Base-by-base conservation (phyloP, 768 basidiomycete genomes). In the Auriscalpium microsporum region DNA sequence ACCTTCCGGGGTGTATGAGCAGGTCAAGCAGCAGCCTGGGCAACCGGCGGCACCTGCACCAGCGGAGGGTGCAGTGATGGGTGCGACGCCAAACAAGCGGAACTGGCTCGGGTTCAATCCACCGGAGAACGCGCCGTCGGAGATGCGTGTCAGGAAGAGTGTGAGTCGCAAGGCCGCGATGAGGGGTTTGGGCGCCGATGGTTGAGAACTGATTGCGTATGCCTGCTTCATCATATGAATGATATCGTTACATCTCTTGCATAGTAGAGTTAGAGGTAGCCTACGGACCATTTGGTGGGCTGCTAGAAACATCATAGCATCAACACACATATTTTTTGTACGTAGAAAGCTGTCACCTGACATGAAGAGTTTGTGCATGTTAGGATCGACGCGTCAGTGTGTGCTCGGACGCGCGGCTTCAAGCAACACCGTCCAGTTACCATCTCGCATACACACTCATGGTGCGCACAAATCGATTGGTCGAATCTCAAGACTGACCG, bases 121-220 rank as follows among this genome's bases (percentile, higher is more conserved):
- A 19, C 66, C 66, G 50, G 56, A 58, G 21, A 58, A 64, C 51
- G 56, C 64, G 52, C 59, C 57, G 13, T 58, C 64, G 37, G 59
- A 65, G 53, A 55, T 66, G 50, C 60, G 66, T 10, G 63, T 61
- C 49, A 54, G 67, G 42, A 68, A 67, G 65, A 59, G 62, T 50
- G 53, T 49, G 62, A 62, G 65, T 56, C 58, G 56, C 58, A 65
- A 65, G 53, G 53, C 45, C 38, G 53, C 53, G 28, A 54, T 54
- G 53, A 38, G 53, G 38, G 35, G 28, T 8, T 34, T 54, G 16
- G 49, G 49, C 10, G 49, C 35, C 13, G 49, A 50, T 21, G 46
- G 46, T 16, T 47, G 46, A 47, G 14, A 7, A 28, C 17, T 47
- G 46, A 13, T 42, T 3, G 2, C 6, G 6, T 17, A 42, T 42